Conservation (phyloP, 768 basidiomycete species). For the Mycena rosella region DNA sequence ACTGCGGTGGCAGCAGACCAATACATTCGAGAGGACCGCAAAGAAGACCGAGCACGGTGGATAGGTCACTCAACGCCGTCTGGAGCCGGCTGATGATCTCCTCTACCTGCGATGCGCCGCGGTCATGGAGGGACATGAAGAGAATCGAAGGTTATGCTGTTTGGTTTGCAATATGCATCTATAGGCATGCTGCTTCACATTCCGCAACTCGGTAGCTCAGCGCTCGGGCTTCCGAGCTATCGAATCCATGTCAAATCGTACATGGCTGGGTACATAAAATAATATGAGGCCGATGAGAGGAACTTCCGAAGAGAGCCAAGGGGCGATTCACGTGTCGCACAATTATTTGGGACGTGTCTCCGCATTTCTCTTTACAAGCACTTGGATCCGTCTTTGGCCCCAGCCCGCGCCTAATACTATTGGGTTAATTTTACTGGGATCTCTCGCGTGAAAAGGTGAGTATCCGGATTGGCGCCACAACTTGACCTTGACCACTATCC, state of each 20-base stretch:
- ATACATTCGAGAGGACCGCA: conserved; percentile 68
- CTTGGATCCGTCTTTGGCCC: no score
- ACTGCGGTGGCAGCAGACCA: conserved; percentile 72
- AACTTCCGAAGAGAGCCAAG: no score
- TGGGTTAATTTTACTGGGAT: background rate
- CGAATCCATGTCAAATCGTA: no score
- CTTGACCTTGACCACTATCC: background rate
- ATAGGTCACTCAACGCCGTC: conserved; percentile 60
- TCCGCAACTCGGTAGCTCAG: no score
- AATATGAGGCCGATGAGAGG: no score
- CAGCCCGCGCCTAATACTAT: background rate
- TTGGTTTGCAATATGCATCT: no score
- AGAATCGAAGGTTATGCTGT: no score
- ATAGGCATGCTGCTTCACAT: no score
- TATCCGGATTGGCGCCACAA: background rate
- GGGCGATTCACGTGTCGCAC: conserved; percentile 17
- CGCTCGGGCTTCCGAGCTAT: no score
- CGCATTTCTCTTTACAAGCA: background rate
- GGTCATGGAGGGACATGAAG: background rate
- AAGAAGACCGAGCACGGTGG: conserved; percentile 68
- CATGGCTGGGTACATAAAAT: no score
- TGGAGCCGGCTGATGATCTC: conserved; percentile 61
- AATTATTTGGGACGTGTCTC: conserved; percentile 15
- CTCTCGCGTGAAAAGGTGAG: background rate
- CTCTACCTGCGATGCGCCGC: conserved; percentile 42